These are phyloP conservation scores for Phytopythium cucurbitacearum DNA, from an alignment of 352 stramenopile species.

Conservation along the genomic window DNA sequence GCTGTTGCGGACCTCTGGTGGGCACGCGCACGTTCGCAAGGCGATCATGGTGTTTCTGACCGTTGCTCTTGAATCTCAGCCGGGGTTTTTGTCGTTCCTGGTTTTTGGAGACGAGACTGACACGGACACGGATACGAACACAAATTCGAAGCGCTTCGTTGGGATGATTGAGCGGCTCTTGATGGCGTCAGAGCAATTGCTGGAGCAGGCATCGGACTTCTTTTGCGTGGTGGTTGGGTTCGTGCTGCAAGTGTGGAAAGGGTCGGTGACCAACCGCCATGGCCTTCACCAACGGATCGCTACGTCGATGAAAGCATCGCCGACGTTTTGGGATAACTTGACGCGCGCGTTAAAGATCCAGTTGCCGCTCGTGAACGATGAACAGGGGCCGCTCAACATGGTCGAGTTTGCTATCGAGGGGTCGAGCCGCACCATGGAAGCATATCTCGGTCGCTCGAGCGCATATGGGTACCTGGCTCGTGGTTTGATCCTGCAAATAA, in stretches of 20 bases:
- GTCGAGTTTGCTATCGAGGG: conserved; percentile 10
- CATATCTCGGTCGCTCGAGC: conserved; percentile 49
- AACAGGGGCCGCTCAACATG: conserved; percentile 37
- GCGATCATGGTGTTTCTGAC: conserved; percentile 51
- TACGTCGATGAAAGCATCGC: conserved; percentile 22
- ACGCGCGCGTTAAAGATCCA: conserved; percentile 52
- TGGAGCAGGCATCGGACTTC: conserved; percentile 52
- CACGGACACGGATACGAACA: neutral
- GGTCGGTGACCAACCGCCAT: conserved; percentile 30
- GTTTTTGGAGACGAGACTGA: conserved; percentile 33
- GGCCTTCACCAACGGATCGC: conserved; percentile 49
- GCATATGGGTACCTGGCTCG: conserved; percentile 54
- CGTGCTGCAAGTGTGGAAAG: conserved; percentile 52
- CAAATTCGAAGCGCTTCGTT: conserved; percentile 23
- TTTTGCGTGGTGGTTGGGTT: conserved; percentile 56
- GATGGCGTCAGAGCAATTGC: conserved; percentile 44
- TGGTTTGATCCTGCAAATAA: conserved; percentile 55
- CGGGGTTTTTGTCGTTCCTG: conserved; percentile 51
- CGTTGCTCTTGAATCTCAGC: conserved; percentile 50
- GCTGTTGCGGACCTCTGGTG: conserved; percentile 25
- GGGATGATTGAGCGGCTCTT: conserved; percentile 49
- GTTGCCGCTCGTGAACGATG: conserved; percentile 38
- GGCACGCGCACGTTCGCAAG: conserved; percentile 22
- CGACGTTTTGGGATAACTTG: conserved; percentile 56
- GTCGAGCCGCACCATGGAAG: conserved; percentile 10